Percentiles rank a stretch among this genome's conserved stretches.
Evolutionary conservation across 495 filamentous ascomycete genomes (phyloP).

Genomic region (Penicillium herquei): DNA sequence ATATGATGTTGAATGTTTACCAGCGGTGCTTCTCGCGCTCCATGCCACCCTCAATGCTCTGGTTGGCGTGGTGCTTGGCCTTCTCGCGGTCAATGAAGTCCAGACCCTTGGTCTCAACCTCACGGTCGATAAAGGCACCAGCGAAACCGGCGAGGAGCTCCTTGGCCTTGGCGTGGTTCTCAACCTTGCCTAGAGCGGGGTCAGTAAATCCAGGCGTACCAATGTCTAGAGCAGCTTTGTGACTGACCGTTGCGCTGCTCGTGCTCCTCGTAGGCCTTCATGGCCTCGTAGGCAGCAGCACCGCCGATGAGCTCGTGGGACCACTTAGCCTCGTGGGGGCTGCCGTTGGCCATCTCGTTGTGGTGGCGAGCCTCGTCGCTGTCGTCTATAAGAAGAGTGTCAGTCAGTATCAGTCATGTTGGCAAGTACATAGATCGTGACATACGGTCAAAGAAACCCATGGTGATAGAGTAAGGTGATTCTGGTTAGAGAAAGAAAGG

Average conservation of each 20-base stretch:
- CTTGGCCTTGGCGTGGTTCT: conserved; percentile 67
- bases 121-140: conserved; percentile 69
- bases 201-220: neutral
- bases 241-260: conserved; percentile 57
- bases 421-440: neutral
- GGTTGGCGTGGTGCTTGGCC: conserved; percentile 60
- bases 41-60: conserved; percentile 45
- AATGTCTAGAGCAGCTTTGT: conserved; percentile 1
- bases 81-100: conserved; percentile 66
- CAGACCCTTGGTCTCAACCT: conserved; percentile 70
- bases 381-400: conserved; percentile 18
- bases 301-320: conserved; percentile 69
- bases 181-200: conserved; percentile 52
- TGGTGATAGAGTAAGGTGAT: conserved; percentile 3
- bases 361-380: conserved; percentile 39
- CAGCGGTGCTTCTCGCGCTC: conserved; percentile 13
- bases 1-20: neutral
- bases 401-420: neutral
- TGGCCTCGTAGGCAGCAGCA: conserved; percentile 70
- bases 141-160: conserved; percentile 66
- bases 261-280: conserved; percentile 70
- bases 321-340: conserved; percentile 53
- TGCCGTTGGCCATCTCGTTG: conserved; percentile 50
- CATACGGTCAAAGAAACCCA: conserved; percentile 13
- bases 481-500: neutral